Conservation (phyloP, 345 rosid species). For the Eucalyptus urophylla region DNA sequence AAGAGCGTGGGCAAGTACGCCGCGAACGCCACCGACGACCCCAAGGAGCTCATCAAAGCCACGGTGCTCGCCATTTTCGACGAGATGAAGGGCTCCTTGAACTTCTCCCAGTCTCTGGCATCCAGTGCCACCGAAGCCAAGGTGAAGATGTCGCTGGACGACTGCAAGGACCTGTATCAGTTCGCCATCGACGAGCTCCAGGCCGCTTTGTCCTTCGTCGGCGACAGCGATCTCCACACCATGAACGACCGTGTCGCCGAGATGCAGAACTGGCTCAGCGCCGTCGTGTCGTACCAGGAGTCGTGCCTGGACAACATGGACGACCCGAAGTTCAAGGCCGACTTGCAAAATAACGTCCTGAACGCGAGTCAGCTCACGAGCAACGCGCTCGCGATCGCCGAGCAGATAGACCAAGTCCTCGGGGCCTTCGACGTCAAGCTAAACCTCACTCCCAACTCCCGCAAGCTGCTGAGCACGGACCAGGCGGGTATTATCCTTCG, state of each 20-base stretch:
- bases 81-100: constrained; percentile 13
- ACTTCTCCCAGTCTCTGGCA: constrained; percentile 15
- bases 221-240: neutral
- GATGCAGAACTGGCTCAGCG: constrained; percentile 34
- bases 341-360: constrained; percentile 4
- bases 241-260: neutral
- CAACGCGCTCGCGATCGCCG: constrained; percentile 40
- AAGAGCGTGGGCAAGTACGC: constrained; percentile 16
- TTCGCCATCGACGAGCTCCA: constrained; percentile 18
- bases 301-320: constrained; percentile 46
- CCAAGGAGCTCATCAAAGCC: constrained; percentile 30
- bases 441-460: neutral
- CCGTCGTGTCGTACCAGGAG: constrained; percentile 40
- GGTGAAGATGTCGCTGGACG: constrained; percentile 12
- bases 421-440: constrained; percentile 10
- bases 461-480: constrained; percentile 27
- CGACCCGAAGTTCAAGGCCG: constrained; percentile 5
- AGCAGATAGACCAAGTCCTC: constrained; percentile 15
- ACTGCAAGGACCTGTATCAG: constrained; percentile 18
- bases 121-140: neutral
- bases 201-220: constrained; percentile 5
- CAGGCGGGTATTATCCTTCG: constrained; percentile 15
- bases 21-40: constrained; percentile 17
- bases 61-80: constrained; percentile 22
- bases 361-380: constrained; percentile 15